phyloP scores from a whole-genome alignment of 139 green algal species.

The Coelastrella sp. region DNA sequence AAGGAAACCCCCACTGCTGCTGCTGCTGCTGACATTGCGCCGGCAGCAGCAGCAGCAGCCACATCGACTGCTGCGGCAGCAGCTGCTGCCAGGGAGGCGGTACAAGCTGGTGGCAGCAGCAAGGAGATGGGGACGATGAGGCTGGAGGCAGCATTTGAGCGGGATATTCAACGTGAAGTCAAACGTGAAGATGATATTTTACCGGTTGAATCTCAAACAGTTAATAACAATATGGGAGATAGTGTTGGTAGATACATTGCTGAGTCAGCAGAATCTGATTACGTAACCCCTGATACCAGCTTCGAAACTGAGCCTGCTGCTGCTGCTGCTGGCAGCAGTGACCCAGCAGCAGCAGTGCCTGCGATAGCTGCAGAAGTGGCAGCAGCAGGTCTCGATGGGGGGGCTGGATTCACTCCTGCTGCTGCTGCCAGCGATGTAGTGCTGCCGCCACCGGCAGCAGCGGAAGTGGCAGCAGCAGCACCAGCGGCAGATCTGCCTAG shows the following conservation, averaged over 20 bases:
- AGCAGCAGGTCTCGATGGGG: too few species aligned
- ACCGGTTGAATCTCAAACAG: too few species aligned
- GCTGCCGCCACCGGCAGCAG: too few species aligned
- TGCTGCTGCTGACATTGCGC: not conserved
- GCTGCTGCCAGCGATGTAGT: too few species aligned
- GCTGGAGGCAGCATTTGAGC: too few species aligned
- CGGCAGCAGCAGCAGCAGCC: not conserved
- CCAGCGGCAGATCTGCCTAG: not conserved
- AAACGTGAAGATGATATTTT: too few species aligned
- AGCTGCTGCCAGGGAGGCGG: not conserved
- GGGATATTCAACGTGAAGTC: too few species aligned
- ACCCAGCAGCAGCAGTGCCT: not conserved
- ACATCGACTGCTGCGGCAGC: not conserved
- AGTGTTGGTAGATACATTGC: too few species aligned
- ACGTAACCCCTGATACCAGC: not conserved
- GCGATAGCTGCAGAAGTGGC: too few species aligned
- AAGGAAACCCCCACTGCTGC: not conserved
- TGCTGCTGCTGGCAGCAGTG: not conserved
- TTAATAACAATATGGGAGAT: too few species aligned
- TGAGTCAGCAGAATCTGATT: not conserved
- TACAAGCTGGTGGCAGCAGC: not conserved
- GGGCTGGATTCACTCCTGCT: too few species aligned
- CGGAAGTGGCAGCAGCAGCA: not conserved
- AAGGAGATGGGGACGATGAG: not conserved
- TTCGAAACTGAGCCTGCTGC: not conserved